Base-by-base conservation (phyloP, 2,329 filamentous ascomycete species). In the Talaromyces sp. region DNA sequence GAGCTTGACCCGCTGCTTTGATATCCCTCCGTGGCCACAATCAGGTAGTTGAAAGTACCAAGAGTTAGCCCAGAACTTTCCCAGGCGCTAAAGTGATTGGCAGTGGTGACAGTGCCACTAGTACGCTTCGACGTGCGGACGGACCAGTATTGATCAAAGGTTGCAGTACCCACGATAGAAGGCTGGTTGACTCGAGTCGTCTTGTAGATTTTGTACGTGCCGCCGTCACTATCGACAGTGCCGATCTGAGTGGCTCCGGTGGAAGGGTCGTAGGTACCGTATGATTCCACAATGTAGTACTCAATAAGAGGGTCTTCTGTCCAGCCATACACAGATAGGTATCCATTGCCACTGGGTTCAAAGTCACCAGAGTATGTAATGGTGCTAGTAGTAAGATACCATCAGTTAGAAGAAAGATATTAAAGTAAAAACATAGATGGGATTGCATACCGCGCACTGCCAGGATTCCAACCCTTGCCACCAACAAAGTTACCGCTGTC, bases 391-490 rank as follows among this genome's bases (percentile, higher is more conserved):
- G 23, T 28, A 59, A 7, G n/a, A 30, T 34, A 36, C 12, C 16
- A 52, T 23, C 6, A 12, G 30, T 58, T 23, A 2, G 7, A 28
- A 42, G 31, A 8, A 33, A 40, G 10, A 12, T 23, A 28, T 1
- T 12, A 57, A 57, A 31, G 23, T 31, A 12, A 9, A 57, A 31
- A 36, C 5, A n/a, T 8, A 47, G n/a, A 9, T 61, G 59, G 12
- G 40, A 7, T 12, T 36, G 63, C 73, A 62, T 78, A 85, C 82
- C 81, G 76, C 33, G 75, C 72, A 62, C 71, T 78, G n/a, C 83
- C 84, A 18, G 83, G 79, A 61, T 80, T 80, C 83, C 84, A 86
- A 44, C 85, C 84, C 73, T 85, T 86, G 34, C 84, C 85, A 62
- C 76, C 82, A 34, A 85, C 83, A 53, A 85, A 81, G 75, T 85